Evolutionary conservation across 805 yeast genomes (phyloP).

Genomic region (Tetrapisispora pingtungensis): DNA sequence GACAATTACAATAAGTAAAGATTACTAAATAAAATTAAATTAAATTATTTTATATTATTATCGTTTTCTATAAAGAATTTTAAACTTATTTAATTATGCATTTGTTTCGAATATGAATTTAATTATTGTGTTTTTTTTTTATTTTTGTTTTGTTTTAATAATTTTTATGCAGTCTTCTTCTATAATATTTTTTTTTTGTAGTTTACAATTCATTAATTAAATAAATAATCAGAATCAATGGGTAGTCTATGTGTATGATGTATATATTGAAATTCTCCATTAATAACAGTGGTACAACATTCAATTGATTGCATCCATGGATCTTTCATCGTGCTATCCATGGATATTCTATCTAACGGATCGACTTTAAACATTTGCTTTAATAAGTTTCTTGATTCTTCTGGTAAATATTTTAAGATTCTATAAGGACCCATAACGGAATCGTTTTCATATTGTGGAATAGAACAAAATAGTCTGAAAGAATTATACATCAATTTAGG

Average conservation of each 20-base stretch:
- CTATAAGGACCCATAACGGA: constrained; percentile 60
- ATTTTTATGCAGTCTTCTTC: background rate
- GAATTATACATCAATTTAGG: constrained; percentile 73
- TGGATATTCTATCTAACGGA: constrained; percentile 46
- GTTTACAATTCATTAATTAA: background rate
- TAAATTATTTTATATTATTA: background rate
- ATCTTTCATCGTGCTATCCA: constrained; percentile 47
- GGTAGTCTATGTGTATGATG: constrained; percentile 52
- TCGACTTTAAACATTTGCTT: constrained; percentile 55
- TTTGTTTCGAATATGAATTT: background rate
- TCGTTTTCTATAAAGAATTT: background rate
- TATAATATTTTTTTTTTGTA: background rate
- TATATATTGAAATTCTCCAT: constrained; percentile 7
- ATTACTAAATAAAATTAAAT: background rate
- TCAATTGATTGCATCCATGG: constrained; percentile 51
- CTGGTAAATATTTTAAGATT: constrained; percentile 61
- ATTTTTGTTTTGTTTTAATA: too few species aligned
- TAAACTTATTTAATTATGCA: background rate
- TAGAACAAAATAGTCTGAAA: constrained; percentile 52
- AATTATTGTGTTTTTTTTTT: too few species aligned
- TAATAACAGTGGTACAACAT: constrained; percentile 34
- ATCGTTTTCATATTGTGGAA: constrained; percentile 33
- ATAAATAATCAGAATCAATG: background rate
- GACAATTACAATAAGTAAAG: background rate
- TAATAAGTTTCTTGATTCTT: constrained; percentile 50